Conservation (phyloP, 75 land plant species). For the Azolla pinnata region DNA sequence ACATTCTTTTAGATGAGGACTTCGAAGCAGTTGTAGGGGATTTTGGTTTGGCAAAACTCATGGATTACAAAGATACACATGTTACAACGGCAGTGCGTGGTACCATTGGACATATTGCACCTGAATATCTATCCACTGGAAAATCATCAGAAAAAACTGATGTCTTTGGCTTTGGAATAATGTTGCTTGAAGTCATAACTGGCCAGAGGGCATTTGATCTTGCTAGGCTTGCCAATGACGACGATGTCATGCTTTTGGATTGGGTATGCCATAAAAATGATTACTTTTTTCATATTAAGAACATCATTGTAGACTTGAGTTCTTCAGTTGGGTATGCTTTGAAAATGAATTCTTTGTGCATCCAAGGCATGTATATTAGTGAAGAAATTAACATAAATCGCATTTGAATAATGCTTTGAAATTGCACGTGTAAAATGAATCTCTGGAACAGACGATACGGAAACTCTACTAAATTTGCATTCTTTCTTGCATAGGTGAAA, state of each 20-base stretch:
- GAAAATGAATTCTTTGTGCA: too few relatives aligned
- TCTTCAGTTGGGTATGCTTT: too few relatives aligned
- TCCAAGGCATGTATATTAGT: too few relatives aligned
- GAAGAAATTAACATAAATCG: too few relatives aligned
- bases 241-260: conserved; percentile 33
- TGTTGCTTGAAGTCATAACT: conserved; percentile 23
- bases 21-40: conserved; percentile 24
- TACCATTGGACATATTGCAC: conserved; percentile 44
- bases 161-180: conserved; percentile 38
- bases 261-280: conserved; percentile 14
- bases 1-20: conserved; percentile 22
- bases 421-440: too few relatives aligned
- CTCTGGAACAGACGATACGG: too few relatives aligned
- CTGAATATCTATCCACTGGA: conserved; percentile 52
- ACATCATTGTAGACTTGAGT: too few relatives aligned
- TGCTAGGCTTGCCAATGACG: conserved; percentile 12
- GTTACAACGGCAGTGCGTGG: conserved; percentile 31
- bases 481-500: too few relatives aligned
- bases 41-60: conserved; percentile 25
- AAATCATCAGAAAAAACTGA: conserved; percentile 46
- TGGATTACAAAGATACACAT: conserved; percentile 22
- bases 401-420: too few relatives aligned
- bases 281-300: not conserved
- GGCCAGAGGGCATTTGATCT: conserved; percentile 21
- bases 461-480: too few relatives aligned